Percentiles rank a stretch among this genome's conserved stretches.
phyloP scores from a whole-genome alignment of 2,329 filamentous ascomycete species.

The Aspergillus pseudoviridinutans region DNA sequence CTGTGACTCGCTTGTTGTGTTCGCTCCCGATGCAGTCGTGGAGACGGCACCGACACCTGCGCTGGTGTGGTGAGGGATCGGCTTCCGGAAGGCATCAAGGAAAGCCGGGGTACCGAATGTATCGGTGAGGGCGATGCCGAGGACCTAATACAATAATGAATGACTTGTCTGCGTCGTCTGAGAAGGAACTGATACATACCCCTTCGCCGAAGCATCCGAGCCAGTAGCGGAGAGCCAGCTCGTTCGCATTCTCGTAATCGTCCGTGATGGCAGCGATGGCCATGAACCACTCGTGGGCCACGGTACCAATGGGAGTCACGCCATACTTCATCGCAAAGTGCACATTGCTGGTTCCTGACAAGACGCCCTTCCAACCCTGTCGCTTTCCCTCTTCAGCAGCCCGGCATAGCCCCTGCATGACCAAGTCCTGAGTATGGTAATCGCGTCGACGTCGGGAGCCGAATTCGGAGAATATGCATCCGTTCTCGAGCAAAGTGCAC shows the following conservation, averaged over 20 bases:
- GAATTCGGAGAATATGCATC: slow-evolving; percentile 90
- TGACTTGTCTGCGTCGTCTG: not conserved
- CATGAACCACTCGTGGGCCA: slow-evolving; percentile 99
- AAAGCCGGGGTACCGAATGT: slow-evolving; percentile 93
- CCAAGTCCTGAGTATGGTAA: slow-evolving; percentile 90
- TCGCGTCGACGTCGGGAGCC: slow-evolving; percentile 84
- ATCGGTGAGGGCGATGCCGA: slow-evolving; percentile 88
- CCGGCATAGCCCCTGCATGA: slow-evolving; percentile 78
- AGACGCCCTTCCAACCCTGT: slow-evolving; percentile 64
- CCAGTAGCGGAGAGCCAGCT: slow-evolving; percentile 83
- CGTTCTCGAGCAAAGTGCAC: slow-evolving; percentile 68
- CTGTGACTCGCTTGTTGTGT: slow-evolving; percentile 41
- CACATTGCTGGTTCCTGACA: slow-evolving; percentile 92
- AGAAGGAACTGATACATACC: slow-evolving; percentile 32
- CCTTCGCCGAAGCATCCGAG: slow-evolving; percentile 83
- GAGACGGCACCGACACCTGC: slow-evolving; percentile 38
- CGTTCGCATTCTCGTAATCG: slow-evolving; percentile 80
- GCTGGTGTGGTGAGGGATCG: slow-evolving; percentile 48
- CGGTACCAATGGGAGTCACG: slow-evolving; percentile 79
- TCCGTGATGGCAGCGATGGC: slow-evolving; percentile 86
- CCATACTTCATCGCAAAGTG: slow-evolving; percentile 93
- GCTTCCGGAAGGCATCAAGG: slow-evolving; percentile 74
- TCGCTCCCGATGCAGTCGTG: slow-evolving; percentile 38
- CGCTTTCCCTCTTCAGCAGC: slow-evolving; percentile 68
- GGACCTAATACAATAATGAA: slow-evolving; percentile 45